Base-by-base conservation (phyloP, 2,329 filamentous ascomycete genomes). In the Neophaeococcomyces aloes region DNA sequence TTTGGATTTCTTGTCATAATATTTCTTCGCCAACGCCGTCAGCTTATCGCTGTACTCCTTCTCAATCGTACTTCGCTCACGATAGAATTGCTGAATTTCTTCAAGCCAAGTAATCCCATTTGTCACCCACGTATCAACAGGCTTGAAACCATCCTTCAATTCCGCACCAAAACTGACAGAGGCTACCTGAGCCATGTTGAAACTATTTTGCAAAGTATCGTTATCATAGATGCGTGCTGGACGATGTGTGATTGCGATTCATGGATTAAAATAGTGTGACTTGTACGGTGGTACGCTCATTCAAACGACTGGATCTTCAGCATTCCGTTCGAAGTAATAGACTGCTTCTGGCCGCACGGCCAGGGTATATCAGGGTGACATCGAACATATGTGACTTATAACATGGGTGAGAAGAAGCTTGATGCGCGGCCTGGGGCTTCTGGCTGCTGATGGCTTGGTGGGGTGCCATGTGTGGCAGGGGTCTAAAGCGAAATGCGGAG, bases 111-210 rank as follows among this genome's bases (percentile, higher is more conserved):
- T 72, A 62, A 98, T 94, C 52, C 89, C 87, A 62, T 85, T 81
- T 47, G 47, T 46, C 71, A 79, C 77, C 91, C 91, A 98, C 57
- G 75, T 78, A 67, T 88, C 95, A 61, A 93, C 87, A 14, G 86
- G 79, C 66, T 93, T 95, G 74, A 95, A 98, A 60, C 84, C 86
- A 79, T 98, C 91, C 86, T 95, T 96, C 63, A 96, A 75, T 71
- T 95, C 88, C 47, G 83, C 78, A 67, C 91, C 91, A 66, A 98
- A 94, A 48, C 51, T 55, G 46, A 56, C 53, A 23, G 49, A 29
- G 30, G 48, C 50, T 29, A 52, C 46, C 38, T 56, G 52, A 33
- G 52, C 46, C 54, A 56, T 55, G 42, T 40, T 48, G 39, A 35
- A n/a, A 25, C n/a, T 17, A 10, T 17, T 27, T 19, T 38, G 29